Conservation (phyloP, 2,329 filamentous ascomycete genomes). For the Bipolaris zeicola region DNA sequence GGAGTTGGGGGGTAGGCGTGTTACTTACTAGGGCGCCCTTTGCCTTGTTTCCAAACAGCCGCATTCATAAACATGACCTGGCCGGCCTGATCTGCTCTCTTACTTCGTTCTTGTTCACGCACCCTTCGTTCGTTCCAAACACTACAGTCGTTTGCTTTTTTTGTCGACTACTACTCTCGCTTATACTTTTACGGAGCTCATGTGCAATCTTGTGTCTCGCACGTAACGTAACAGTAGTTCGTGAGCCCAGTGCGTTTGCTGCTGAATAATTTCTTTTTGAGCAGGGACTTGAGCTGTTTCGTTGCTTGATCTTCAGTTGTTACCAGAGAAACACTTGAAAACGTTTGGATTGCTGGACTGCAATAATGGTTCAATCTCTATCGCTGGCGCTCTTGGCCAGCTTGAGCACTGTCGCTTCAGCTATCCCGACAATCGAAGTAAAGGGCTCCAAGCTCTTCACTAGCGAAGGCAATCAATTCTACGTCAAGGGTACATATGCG, state of each 20-base stretch:
- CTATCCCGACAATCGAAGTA: constrained; percentile 62
- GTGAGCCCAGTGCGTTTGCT: not conserved
- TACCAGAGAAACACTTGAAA: not conserved
- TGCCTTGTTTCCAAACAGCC: not conserved
- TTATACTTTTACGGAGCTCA: not conserved
- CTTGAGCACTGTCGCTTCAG: constrained; percentile 45
- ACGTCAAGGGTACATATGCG: constrained; percentile 69
- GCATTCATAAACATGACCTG: not conserved
- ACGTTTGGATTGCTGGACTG: not conserved
- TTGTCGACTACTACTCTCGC: not conserved
- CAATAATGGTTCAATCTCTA: constrained; percentile 14
- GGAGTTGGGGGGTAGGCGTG: not conserved
- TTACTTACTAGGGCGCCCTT: not conserved
- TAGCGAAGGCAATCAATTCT: constrained; percentile 80
- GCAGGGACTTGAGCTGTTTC: not conserved
- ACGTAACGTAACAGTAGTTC: not conserved
- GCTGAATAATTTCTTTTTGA: not conserved
- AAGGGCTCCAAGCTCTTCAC: constrained; percentile 87
- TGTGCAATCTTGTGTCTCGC: not conserved
- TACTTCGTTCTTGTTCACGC: not conserved
- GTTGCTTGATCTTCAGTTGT: not conserved
- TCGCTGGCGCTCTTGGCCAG: constrained; percentile 29
- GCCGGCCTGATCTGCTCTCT: not conserved
- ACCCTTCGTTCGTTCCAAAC: not conserved
- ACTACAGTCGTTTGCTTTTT: not conserved